Evolutionary conservation across 2,329 filamentous ascomycete genomes (phyloP).

Genomic region (Sporothrix protearum): DNA sequence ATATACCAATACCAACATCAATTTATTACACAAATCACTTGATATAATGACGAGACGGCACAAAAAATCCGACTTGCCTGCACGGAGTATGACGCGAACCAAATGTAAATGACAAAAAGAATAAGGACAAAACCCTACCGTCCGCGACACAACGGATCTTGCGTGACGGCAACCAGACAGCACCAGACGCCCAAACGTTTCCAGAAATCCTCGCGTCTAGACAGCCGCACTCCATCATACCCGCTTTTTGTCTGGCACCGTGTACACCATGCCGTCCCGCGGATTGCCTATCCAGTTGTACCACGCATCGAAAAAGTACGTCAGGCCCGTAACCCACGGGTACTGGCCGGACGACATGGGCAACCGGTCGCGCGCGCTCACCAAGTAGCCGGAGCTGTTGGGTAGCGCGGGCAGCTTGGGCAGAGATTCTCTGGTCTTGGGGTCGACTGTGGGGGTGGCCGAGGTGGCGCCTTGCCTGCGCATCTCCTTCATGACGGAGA

Average conservation of each 20-base stretch:
- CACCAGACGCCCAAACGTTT: no score
- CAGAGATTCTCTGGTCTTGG: slow-evolving; percentile 26
- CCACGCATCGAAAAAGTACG: slow-evolving; percentile 32
- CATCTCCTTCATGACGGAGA: slow-evolving; percentile 28
- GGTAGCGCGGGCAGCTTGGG: slow-evolving; percentile 28
- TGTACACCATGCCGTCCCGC: slow-evolving; percentile 26
- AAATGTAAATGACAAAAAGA: background rate
- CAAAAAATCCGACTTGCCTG: background rate
- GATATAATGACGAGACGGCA: background rate
- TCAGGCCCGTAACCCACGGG: slow-evolving; percentile 33
- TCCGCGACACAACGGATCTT: background rate
- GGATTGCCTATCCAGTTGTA: slow-evolving; percentile 31
- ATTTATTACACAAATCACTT: background rate
- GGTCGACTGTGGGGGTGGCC: slow-evolving; percentile 29
- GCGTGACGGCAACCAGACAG: background rate
- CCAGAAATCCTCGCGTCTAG: no score
- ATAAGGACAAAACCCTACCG: no score
- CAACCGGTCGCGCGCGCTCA: slow-evolving; percentile 30
- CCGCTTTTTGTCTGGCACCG: slow-evolving; percentile 21
- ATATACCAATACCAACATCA: no score
- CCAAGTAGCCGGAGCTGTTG: slow-evolving; percentile 33
- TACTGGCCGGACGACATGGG: slow-evolving; percentile 31
- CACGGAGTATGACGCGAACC: background rate
- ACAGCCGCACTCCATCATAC: no score
- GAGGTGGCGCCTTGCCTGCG: slow-evolving; percentile 25